Percentiles rank a stretch among this genome's conserved stretches.
phyloP scores from a whole-genome alignment of 441 rosid species.

The Manihot esculenta region DNA sequence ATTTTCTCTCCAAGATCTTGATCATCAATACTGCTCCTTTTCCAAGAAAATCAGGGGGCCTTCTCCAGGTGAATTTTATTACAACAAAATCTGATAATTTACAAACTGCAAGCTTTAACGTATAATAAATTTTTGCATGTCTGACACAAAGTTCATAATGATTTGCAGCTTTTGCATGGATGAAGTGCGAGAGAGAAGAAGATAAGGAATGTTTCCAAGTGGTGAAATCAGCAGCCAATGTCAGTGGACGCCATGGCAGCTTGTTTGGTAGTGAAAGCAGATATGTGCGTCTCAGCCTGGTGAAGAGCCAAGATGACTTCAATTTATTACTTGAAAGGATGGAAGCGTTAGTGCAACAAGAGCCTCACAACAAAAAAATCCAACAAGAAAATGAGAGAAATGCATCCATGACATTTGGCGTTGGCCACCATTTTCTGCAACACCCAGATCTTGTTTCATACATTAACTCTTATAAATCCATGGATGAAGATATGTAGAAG shows the following conservation, averaged over 20 bases:
- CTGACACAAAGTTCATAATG: background rate
- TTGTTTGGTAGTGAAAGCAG: slow-evolving; percentile 36
- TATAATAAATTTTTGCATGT: no score
- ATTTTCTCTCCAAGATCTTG: slow-evolving; percentile 44
- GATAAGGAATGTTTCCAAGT: slow-evolving; percentile 44
- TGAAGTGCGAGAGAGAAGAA: slow-evolving; percentile 58
- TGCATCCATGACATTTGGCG: background rate
- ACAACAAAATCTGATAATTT: no score
- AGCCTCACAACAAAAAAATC: background rate
- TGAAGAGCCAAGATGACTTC: slow-evolving; percentile 57
- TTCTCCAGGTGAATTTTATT: slow-evolving; percentile 46
- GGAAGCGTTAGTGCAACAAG: slow-evolving; percentile 1
- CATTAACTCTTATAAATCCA: no score
- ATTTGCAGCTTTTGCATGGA: slow-evolving; percentile 69
- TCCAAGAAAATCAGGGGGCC: slow-evolving; percentile 31
- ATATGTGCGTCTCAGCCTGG: slow-evolving; percentile 51
- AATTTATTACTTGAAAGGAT: slow-evolving; percentile 29
- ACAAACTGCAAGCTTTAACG: no score
- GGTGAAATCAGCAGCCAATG: slow-evolving; percentile 36
- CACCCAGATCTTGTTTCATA: no score
- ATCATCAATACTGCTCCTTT: slow-evolving; percentile 38
- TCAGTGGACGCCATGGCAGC: slow-evolving; percentile 46
- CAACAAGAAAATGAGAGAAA: background rate
- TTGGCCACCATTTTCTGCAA: background rate
- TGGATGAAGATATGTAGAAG: no score